Evolutionary conservation across 2,329 filamentous ascomycete genomes (phyloP), one percentile per base, ranked within the genome.

Genomic region (Colletotrichum lindemuthianum): DNA sequence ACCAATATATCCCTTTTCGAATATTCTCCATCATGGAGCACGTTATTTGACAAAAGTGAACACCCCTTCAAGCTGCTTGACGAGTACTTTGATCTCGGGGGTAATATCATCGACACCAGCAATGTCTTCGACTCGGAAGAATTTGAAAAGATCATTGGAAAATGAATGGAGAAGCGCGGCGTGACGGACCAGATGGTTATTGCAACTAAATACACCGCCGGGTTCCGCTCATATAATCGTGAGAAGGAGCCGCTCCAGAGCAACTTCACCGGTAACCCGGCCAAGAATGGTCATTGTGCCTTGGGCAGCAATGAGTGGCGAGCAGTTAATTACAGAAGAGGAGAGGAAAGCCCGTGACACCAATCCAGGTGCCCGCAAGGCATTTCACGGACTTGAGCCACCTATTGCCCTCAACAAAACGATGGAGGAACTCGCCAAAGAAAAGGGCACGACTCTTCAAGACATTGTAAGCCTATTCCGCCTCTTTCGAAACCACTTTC

Each of bases 31-130:
- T 59, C 67, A 4, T 72, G 70, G 69, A 56, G 52, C 24, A 53
- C 59, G 1, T n/a, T 63, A 4, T 63, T 69, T 7, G 70, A 69
- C 41, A 45, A 59, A 24, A 64, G 51, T 9, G 80, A 84, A 37
- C 71, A 78, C 12, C 75, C 82, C 1, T 88, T 88, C 70, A 77
- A 80, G 47, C 78, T 90, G 4, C 79, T 90, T 0, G 87, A 90
- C 67, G 80, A 79, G 59, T 89, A 82, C 74, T 81, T 78, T 58
- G 78, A 78, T 13, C 76, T 81, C 0, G 88, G 88, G 5, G 88
- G 88, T 8, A 91, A 90, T 76, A 90, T 90, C 72, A 88, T 91
- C 71, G 88, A 91, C 73, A 90, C 87, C 1, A 75, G 84, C 67
- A 86, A 82, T 75, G 79, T 78, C 64, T 88, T 88, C 73, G 83